Percentiles rank a stretch among this genome's conserved stretches.
Conservation (phyloP, 352 stramenopile species). For the Phytophthora palmivora region DNA sequence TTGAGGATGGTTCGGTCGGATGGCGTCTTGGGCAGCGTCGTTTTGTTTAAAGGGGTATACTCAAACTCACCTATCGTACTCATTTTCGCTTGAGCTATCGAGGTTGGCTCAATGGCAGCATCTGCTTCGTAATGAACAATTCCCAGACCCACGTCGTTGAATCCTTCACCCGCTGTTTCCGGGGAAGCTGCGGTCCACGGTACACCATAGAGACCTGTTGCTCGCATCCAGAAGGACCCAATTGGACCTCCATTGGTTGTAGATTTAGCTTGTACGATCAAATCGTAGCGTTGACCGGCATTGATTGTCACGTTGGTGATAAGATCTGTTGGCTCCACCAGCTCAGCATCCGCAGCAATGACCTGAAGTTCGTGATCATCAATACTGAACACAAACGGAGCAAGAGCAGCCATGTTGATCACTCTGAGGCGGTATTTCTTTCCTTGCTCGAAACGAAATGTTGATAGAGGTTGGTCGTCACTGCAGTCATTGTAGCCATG, state of each 20-base stretch:
- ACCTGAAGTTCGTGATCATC: conserved; percentile 40
- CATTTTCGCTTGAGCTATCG: conserved; percentile 6
- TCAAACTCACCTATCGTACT: conserved; percentile 33
- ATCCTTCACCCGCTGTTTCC: conserved; percentile 4
- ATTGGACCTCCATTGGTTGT: neutral
- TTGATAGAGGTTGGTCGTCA: conserved; percentile 14
- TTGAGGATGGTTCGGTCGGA: conserved; percentile 30
- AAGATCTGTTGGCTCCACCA: conserved; percentile 7
- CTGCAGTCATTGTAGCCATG: conserved; percentile 17
- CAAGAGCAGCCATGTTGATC: conserved; percentile 39
- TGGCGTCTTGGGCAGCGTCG: conserved; percentile 13
- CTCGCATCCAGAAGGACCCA: conserved; percentile 37
- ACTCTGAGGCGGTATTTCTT: conserved; percentile 35
- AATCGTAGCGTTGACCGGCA: conserved; percentile 32
- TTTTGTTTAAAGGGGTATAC: conserved; percentile 22
- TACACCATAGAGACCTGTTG: conserved; percentile 18
- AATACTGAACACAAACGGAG: conserved; percentile 41
- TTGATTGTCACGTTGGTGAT: conserved; percentile 33
- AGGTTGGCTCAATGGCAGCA: conserved; percentile 16
- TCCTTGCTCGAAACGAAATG: conserved; percentile 24
- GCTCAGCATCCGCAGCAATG: too few species aligned
- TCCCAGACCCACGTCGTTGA: conserved; percentile 34
- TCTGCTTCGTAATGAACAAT: conserved; percentile 25
- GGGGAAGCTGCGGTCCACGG: conserved; percentile 26
- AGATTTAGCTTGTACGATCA: conserved; percentile 30